A percentile compares a stretch with the other conserved stretches of the same genome.
phyloP scores from a whole-genome alignment of 345 rosid species.

The Pugionium cornutum region DNA sequence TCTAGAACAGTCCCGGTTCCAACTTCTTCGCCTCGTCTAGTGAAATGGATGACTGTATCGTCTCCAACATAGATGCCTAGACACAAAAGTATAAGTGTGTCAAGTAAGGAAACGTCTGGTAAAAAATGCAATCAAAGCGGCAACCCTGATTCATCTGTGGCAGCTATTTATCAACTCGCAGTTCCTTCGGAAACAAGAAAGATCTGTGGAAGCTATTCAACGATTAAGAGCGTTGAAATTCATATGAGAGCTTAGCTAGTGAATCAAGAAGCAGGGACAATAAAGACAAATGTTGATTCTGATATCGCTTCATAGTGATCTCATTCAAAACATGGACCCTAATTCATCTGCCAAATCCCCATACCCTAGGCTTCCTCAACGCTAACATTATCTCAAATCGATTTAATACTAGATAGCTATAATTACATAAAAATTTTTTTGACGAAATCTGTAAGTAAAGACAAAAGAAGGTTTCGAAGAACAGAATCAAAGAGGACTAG shows the following conservation, averaged over 20 bases:
- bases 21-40: conserved; percentile 88
- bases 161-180: too few relatives aligned
- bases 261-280: not conserved
- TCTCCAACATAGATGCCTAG: conserved; percentile 85
- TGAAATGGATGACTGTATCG: conserved; percentile 79
- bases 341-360: not conserved
- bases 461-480: not conserved
- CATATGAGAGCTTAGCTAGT: not conserved
- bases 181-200: too few relatives aligned
- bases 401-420: not conserved
- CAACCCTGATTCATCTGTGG: not conserved
- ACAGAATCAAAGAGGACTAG: not conserved
- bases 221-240: too few relatives aligned
- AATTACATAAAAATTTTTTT: not conserved
- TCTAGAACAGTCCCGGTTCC: conserved; percentile 86
- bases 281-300: not conserved
- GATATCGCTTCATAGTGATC: not conserved
- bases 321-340: conserved; percentile 1
- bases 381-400: not conserved
- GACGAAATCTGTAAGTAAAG: not conserved
- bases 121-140: not conserved
- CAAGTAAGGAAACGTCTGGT: not conserved
- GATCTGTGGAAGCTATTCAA: too few relatives aligned
- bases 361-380: not conserved
- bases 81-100: not conserved